Percentiles rank a stretch among this genome's conserved stretches.
These are phyloP conservation scores for Phialophora chinensis DNA, from an alignment of 2,329 filamentous ascomycete species.

Conservation along the genomic window DNA sequence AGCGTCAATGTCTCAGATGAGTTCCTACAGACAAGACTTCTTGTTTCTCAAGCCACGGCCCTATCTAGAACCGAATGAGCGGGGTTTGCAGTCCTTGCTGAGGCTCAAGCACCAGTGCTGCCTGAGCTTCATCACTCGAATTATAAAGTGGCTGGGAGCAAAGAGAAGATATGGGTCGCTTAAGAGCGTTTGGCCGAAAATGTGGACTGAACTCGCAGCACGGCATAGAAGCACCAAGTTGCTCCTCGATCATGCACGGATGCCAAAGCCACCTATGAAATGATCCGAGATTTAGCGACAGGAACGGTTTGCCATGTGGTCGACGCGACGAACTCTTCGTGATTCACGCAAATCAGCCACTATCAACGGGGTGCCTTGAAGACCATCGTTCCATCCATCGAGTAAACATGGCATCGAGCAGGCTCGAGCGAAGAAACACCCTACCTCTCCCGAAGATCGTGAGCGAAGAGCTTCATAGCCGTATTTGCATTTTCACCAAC, in stretches of 20 bases:
- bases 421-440: not conserved
- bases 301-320: not conserved
- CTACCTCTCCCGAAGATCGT: not conserved
- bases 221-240: not conserved
- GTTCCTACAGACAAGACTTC: not conserved
- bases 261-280: not conserved
- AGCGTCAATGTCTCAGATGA: not conserved
- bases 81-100: not conserved
- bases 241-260: not conserved
- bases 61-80: not conserved
- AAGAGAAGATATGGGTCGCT: not conserved
- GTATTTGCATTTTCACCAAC: not conserved
- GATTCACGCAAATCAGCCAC: not conserved
- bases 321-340: not conserved
- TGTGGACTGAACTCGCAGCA: not conserved
- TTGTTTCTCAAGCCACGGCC: not conserved
- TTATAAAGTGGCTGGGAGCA: slow-evolving; percentile 13
- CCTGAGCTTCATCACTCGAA: not conserved
- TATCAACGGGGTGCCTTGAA: not conserved
- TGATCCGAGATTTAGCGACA: not conserved
- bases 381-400: not conserved
- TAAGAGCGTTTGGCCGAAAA: not conserved
- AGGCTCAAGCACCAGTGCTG: not conserved
- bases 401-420: not conserved
- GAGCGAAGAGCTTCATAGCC: not conserved